phyloP scores from a whole-genome alignment of 352 stramenopile genomes.

The Globisporangium alternatum region DNA sequence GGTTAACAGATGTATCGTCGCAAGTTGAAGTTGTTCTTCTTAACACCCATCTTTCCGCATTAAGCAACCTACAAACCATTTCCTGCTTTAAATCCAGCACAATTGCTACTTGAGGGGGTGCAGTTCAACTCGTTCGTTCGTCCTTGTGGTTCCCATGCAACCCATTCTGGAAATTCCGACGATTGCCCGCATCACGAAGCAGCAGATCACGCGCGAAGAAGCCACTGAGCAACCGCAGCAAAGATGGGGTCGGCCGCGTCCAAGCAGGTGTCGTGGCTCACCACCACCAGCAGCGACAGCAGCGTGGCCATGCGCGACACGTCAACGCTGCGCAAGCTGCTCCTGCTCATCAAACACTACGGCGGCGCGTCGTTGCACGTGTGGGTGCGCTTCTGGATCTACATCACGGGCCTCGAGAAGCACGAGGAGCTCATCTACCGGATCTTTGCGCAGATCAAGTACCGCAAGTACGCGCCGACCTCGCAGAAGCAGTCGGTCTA shows the following conservation, averaged over 20 bases:
- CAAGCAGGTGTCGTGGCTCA: conserved; percentile 3
- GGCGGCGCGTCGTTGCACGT: conserved; percentile 36
- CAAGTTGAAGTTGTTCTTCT: conserved; percentile 20
- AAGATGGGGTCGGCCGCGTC: conserved; percentile 13
- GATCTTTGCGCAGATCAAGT: conserved; percentile 49
- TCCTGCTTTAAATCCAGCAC: not conserved
- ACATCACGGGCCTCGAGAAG: conserved; percentile 63
- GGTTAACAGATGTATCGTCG: not conserved
- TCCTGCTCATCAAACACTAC: conserved; percentile 22
- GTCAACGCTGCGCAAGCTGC: conserved; percentile 13
- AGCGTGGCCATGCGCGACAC: not conserved
- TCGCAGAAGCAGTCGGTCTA: conserved; percentile 33
- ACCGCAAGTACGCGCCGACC: conserved; percentile 33
- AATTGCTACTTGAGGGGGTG: not conserved
- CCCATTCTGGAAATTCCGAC: not conserved
- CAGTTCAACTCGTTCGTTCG: not conserved
- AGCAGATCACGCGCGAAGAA: too few species aligned
- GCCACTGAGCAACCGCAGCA: not conserved
- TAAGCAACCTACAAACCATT: not conserved
- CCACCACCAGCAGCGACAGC: not conserved
- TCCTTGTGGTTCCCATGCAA: not conserved
- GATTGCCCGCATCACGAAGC: not conserved
- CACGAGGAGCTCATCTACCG: conserved; percentile 49
- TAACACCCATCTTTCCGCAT: conserved; percentile 8
- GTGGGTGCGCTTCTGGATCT: conserved; percentile 80